Evolutionary conservation across 345 rosid species (phyloP), one percentile per base, ranked within the genome.

Genomic region (Bruguiera sexangula): DNA sequence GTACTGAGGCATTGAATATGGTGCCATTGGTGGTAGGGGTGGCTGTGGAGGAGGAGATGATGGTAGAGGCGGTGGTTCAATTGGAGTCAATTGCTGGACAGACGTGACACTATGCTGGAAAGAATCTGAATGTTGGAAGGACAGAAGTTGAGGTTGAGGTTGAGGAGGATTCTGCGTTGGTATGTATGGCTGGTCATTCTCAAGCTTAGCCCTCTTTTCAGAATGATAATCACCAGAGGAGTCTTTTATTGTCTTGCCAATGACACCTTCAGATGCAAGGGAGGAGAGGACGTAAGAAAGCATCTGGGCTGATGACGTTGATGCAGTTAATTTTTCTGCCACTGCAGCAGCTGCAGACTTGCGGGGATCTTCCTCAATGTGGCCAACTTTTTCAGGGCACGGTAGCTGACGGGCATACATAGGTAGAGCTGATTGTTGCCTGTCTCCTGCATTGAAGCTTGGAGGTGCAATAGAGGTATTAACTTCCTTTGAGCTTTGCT

Each of bases 251-350:
- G 85, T 70, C 75, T 85, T 82, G 50, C 82, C 81, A 3, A 87
- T 86, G 79, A 85, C 83, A 30, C 89, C 94, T 78, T 92, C 97
- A 16, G 99, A 90, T 62, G 94, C 97, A 31, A 95, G 85, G 60
- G 99, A 90, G 29, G 98, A 90, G 56, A 95, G 90, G 58, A 92
- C 99, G n/a, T 75, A 82, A 15, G 99, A 90, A 66, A 95, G 97
- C 99, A 95, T 87, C 72, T 92, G 86, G 0, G 87, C 96, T 0
- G 99, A 92, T 60, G 96, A 95, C 32, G 98, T 84, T 20, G 97
- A 92, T 57, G 98, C 96, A 0, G 99, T 86, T 78, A 95, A 82
- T 84, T 86, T 86, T 22, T 93, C 97, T 5, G 96, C 96, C 50
- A 94, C 81, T 34, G 84, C 94, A 59, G 94, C 97, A 1, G 97